Evolutionary conservation across 345 rosid species (phyloP), one percentile per base, ranked within the genome.

Genomic region (Populus deltoides): DNA sequence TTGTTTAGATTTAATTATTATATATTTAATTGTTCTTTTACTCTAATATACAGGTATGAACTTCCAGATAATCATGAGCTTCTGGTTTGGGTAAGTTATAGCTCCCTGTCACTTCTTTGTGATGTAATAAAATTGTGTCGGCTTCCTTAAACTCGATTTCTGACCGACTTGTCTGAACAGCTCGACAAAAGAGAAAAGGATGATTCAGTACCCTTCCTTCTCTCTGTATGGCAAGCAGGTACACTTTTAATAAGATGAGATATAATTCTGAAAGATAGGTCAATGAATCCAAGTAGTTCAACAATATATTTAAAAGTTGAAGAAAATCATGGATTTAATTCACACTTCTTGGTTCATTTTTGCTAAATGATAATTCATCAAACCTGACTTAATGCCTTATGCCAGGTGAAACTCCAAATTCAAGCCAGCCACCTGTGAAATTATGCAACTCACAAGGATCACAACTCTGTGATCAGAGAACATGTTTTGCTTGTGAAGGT

Each of bases 171-270:
- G 22, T 74, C 43, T 69, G 10, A 55, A 29, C 82, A 94, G 96
- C 49, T 87, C 39, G 90, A 85, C n/a, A 81, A 18, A 78, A 77
- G 91, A 72, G 89, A 85, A 61, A 17, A 47, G 61, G 89, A 90
- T 68, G 89, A 91, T 79, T 84, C 81, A 1, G 71, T 75, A 24
- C 89, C 88, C 0, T 90, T 87, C 65, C 97, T 90, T 84, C 90
- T 92, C 79, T 90, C 90, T 2, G 75, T 89, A 39, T 90, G 96
- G 94, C 79, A 82, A 39, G 81, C 90, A 80, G 93, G 94, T 90
- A 2, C 43, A 62, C 2, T 18, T 27, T 5, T 33, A 33, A 33
- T 33, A 5, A 33, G 36, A 33, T 22, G 16, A 36, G 33, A 68
- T 39, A 53, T 53, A 63, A 62, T 41, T 11, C 55, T 25, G 73